A percentile compares a stretch with the other conserved stretches of the same genome.
Conservation (phyloP, 1,139 yeast genomes). For the Yamadazyma taylorii region DNA sequence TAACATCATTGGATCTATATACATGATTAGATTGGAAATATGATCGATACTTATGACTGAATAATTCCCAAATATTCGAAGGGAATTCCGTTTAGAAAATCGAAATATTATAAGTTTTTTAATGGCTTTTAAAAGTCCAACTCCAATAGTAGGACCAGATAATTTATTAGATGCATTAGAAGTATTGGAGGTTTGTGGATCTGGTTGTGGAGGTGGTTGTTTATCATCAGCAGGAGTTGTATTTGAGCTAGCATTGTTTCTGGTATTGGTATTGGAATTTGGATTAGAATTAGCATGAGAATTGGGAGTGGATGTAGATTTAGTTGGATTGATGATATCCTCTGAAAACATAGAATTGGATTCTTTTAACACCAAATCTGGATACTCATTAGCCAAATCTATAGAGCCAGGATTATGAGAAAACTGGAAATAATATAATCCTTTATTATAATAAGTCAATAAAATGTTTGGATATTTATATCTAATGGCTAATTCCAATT, state of each 20-base stretch:
- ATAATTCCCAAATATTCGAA: constrained; percentile 58
- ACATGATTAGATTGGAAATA: constrained; percentile 30
- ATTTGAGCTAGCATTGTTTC: constrained; percentile 7
- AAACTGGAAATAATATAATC: constrained; percentile 56
- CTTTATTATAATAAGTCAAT: constrained; percentile 60
- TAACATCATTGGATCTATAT: constrained; percentile 56
- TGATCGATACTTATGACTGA: constrained; percentile 27
- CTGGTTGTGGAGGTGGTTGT: neutral
- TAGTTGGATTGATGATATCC: constrained; percentile 18
- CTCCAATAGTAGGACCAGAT: constrained; percentile 21
- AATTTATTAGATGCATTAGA: too few species aligned
- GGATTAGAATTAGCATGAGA: constrained; percentile 4
- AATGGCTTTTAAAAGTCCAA: constrained; percentile 61
- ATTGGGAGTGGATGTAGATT: constrained; percentile 22
- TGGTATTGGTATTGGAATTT: constrained; percentile 9
- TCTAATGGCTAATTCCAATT: constrained; percentile 60
- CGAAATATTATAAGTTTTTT: constrained; percentile 53
- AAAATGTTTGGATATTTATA: constrained; percentile 51
- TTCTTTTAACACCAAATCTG: constrained; percentile 33
- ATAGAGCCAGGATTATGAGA: constrained; percentile 38
- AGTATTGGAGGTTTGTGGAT: neutral
- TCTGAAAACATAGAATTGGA: constrained; percentile 30
- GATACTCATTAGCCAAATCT: constrained; percentile 31
- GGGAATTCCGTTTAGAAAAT: constrained; percentile 37
- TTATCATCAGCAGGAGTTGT: constrained; percentile 2